These are phyloP conservation scores for Clonostachys rhizophaga DNA, from an alignment of 2,329 filamentous ascomycete species.

Conservation along the genomic window DNA sequence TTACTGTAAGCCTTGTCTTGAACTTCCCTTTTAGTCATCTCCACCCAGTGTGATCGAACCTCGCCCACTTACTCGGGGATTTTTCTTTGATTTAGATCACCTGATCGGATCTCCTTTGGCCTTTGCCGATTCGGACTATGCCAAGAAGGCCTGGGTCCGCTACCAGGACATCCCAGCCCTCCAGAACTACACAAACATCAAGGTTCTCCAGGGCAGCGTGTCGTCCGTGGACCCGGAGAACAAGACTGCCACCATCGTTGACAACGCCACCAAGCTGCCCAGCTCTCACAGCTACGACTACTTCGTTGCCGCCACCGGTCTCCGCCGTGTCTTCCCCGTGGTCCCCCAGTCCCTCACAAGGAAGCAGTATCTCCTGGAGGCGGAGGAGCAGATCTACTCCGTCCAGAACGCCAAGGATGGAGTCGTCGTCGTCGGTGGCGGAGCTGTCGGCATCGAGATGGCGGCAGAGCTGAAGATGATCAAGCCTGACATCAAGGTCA, in stretches of 20 bases:
- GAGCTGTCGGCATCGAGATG: conserved; percentile 79
- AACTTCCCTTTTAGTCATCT: not conserved
- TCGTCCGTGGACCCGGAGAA: conserved; percentile 51
- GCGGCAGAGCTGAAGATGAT: conserved; percentile 70
- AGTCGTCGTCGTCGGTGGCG: conserved; percentile 70
- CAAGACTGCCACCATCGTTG: conserved; percentile 55
- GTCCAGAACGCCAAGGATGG: conserved; percentile 48
- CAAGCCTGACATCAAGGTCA: conserved; percentile 62
- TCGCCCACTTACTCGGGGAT: not conserved
- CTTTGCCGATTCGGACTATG: conserved; percentile 58
- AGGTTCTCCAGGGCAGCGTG: conserved; percentile 62
- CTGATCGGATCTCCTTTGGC: conserved; percentile 72
- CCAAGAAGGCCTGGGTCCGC: conserved; percentile 65
- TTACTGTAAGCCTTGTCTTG: conserved; percentile 55
- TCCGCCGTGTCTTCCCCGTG: conserved; percentile 66
- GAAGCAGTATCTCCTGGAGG: conserved; percentile 60
- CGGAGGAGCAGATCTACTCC: conserved; percentile 51
- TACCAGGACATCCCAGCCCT: conserved; percentile 64
- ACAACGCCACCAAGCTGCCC: conserved; percentile 35
- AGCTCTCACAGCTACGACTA: conserved; percentile 62
- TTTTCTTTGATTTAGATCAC: conserved; percentile 36
- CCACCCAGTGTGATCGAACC: not conserved
- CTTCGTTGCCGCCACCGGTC: conserved; percentile 66
- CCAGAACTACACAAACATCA: conserved; percentile 40
- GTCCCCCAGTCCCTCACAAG: conserved; percentile 62